These are phyloP conservation scores for Colletotrichum acutatum DNA, from an alignment of 2,329 filamentous ascomycete genomes.

Conservation along the genomic window DNA sequence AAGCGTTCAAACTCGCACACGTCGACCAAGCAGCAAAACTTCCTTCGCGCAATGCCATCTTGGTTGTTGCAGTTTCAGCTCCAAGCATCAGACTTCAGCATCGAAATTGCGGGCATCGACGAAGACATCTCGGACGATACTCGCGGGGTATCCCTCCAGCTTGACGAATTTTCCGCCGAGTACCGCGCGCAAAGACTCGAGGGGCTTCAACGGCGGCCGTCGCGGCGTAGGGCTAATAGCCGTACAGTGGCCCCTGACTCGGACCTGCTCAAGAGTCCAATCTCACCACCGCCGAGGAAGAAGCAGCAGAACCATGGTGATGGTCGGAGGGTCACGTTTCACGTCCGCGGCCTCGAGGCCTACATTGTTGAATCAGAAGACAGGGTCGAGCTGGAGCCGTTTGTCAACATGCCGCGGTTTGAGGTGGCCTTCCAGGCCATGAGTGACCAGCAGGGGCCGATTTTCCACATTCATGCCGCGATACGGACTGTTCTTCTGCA, in stretches of 20 bases:
- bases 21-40: slow-evolving; percentile 64
- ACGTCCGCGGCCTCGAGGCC: slow-evolving; percentile 85
- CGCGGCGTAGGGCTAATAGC: slow-evolving; percentile 79
- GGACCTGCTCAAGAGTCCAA: slow-evolving; percentile 65
- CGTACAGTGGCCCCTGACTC: slow-evolving; percentile 77
- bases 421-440: slow-evolving; percentile 87
- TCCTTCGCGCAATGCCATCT: slow-evolving; percentile 80
- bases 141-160: slow-evolving; percentile 84
- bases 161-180: slow-evolving; percentile 89
- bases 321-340: slow-evolving; percentile 82
- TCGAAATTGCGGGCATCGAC: slow-evolving; percentile 92
- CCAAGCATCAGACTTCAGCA: slow-evolving; percentile 87
- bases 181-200: slow-evolving; percentile 87
- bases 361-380: slow-evolving; percentile 91
- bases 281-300: slow-evolving; percentile 58
- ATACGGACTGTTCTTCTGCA: slow-evolving; percentile 83
- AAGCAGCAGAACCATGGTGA: slow-evolving; percentile 72
- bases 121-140: slow-evolving; percentile 83
- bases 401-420: slow-evolving; percentile 85
- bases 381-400: slow-evolving; percentile 85
- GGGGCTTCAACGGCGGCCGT: slow-evolving; percentile 65
- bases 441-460: slow-evolving; percentile 86
- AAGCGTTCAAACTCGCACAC: slow-evolving; percentile 62
- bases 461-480: slow-evolving; percentile 87
- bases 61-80: slow-evolving; percentile 90